A percentile compares a stretch with the other conserved stretches of the same genome.
These are phyloP conservation scores for Pelargonium myrrhifolium DNA, from an alignment of 441 rosid genomes.

Conservation along the genomic window DNA sequence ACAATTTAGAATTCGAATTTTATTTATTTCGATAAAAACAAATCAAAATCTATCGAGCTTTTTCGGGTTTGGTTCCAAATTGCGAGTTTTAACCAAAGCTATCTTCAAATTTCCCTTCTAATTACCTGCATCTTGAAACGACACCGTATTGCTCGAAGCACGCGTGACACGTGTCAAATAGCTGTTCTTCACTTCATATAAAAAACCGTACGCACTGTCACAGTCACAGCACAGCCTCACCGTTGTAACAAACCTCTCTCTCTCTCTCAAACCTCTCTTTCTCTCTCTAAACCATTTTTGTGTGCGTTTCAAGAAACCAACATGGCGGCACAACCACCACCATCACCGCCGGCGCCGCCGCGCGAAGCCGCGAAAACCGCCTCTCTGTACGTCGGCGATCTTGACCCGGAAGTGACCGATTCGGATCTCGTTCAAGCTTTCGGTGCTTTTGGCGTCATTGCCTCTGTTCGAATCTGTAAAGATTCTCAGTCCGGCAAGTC, in stretches of 20 bases:
- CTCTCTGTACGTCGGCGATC: slow-evolving; percentile 50
- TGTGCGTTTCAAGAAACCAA: neutral
- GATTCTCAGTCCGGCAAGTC: slow-evolving; percentile 31
- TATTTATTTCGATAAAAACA: no score
- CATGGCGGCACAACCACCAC: neutral
- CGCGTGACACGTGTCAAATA: no score
- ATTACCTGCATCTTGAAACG: no score
- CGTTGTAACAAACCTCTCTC: neutral
- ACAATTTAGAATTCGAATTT: no score
- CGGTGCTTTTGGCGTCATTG: slow-evolving; percentile 18
- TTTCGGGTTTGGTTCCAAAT: no score
- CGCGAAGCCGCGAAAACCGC: neutral
- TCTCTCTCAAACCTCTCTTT: neutral
- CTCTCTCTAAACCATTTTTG: neutral
- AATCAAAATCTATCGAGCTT: no score
- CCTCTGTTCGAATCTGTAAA: slow-evolving; percentile 38
- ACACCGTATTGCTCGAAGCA: no score
- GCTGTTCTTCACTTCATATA: no score
- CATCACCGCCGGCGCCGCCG: neutral
- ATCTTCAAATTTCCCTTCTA: no score
- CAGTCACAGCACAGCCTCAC: no score
- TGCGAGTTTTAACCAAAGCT: no score
- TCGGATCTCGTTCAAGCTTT: slow-evolving; percentile 28
- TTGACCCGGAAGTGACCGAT: slow-evolving; percentile 35
- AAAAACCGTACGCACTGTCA: no score